phyloP scores from a whole-genome alignment of 495 filamentous ascomycete genomes.

The Evernia prunastri region DNA sequence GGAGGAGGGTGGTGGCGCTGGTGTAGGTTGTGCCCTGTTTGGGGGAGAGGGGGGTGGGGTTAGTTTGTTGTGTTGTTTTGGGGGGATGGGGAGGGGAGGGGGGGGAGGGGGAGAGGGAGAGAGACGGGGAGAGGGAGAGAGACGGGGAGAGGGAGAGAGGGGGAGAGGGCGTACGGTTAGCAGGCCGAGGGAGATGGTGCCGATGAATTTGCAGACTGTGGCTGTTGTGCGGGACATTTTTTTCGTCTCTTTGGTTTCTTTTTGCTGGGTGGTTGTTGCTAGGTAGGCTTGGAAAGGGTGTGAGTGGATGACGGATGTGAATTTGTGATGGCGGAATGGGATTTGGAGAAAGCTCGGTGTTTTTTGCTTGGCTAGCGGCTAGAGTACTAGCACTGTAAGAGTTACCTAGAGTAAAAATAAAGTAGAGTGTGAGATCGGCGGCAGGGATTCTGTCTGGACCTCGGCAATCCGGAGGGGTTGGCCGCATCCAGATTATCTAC shows the following conservation, averaged over 20 bases:
- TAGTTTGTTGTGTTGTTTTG: no score
- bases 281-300: not conserved
- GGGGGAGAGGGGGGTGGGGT: conserved; percentile 20
- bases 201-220: conserved; percentile 79
- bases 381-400: no score
- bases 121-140: conserved; percentile 18
- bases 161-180: conserved; percentile 59
- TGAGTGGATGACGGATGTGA: not conserved
- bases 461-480: no score
- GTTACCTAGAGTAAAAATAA: no score
- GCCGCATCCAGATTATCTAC: no score
- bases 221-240: conserved; percentile 55
- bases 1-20: conserved; percentile 62
- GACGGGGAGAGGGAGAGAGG: conserved; percentile 20
- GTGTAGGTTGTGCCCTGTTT: conserved; percentile 77
- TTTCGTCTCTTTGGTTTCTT: not conserved
- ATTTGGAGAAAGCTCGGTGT: not conserved
- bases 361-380: not conserved
- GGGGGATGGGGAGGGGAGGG: not conserved
- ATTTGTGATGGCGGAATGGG: no score
- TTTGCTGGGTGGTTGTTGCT: no score
- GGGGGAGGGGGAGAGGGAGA: not conserved
- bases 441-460: no score
- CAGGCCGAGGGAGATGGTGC: conserved; percentile 77
- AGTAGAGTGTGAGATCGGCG: no score